Evolutionary conservation across 2,329 filamentous ascomycete species (phyloP).

Genomic region (Hypoxylon sp.): DNA sequence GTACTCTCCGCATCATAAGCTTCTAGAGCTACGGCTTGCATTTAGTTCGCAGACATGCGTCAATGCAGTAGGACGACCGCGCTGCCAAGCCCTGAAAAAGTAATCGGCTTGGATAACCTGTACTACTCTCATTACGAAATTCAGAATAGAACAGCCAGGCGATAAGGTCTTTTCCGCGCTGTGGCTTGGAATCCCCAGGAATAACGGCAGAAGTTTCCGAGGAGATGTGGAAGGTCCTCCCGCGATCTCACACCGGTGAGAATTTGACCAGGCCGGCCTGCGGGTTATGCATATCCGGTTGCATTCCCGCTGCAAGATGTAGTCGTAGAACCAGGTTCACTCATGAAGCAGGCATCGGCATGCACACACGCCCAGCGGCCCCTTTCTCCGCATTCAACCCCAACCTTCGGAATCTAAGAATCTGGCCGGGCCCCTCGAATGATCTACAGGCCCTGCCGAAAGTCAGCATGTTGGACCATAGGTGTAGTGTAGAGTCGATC

Average conservation of each 20-base stretch:
- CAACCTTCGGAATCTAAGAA: slow-evolving; percentile 26
- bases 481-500: slow-evolving; percentile 26
- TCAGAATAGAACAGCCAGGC: slow-evolving; percentile 7
- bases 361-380: slow-evolving; percentile 11
- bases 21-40: slow-evolving; percentile 15
- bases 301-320: slow-evolving; percentile 44
- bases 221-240: slow-evolving; percentile 29
- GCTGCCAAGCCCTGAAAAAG: slow-evolving; percentile 1
- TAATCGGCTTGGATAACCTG: slow-evolving; percentile 14
- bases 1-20: slow-evolving; percentile 10
- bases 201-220: slow-evolving; percentile 43
- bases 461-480: slow-evolving; percentile 13
- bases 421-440: slow-evolving; percentile 41
- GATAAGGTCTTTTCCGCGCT: slow-evolving; percentile 12
- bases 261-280: slow-evolving; percentile 31
- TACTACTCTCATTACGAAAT: slow-evolving; percentile 15
- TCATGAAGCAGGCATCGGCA: slow-evolving; percentile 11
- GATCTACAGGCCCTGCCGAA: slow-evolving; percentile 38
- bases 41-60: slow-evolving; percentile 5
- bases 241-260: slow-evolving; percentile 42
- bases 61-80: not conserved
- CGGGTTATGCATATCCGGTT: slow-evolving; percentile 44
- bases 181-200: slow-evolving; percentile 27
- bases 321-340: slow-evolving; percentile 41
- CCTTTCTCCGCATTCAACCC: slow-evolving; percentile 42